Conservation (phyloP, 1,284 basidiomycete genomes). For the Leccinum holopus region DNA sequence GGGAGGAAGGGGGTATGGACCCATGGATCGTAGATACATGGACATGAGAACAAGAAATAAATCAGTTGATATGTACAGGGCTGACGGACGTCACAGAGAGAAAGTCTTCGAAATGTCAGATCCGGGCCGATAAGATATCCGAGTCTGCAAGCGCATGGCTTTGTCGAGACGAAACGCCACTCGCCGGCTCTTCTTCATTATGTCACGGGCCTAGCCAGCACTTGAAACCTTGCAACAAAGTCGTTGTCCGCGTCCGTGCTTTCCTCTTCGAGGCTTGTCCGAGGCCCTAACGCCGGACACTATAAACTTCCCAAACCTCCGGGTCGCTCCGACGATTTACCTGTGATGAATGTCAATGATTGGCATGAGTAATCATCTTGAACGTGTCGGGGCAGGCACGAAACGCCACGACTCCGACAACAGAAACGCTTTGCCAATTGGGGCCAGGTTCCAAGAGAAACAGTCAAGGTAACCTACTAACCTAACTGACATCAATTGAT, state of each 20-base stretch:
- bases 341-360: not conserved
- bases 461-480: not conserved
- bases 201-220: not conserved
- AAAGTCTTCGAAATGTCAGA: not conserved
- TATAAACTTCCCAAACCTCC: not conserved
- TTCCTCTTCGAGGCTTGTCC: not conserved
- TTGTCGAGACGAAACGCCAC: not conserved
- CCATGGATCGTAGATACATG: not conserved
- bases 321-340: not conserved
- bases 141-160: not conserved
- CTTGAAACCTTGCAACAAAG: not conserved
- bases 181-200: not conserved
- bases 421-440: not conserved
- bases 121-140: too few relatives aligned
- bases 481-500: not conserved
- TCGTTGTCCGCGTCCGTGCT: not conserved
- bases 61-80: not conserved
- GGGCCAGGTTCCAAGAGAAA: not conserved
- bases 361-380: not conserved
- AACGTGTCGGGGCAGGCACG: not conserved
- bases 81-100: not conserved
- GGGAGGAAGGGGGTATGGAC: not conserved
- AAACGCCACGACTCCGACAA: not conserved
- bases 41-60: not conserved
- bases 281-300: not conserved